Percentiles rank a stretch among this genome's conserved stretches.
Conservation (phyloP, 106 monocot genomes). For the Gastrodia elata region DNA sequence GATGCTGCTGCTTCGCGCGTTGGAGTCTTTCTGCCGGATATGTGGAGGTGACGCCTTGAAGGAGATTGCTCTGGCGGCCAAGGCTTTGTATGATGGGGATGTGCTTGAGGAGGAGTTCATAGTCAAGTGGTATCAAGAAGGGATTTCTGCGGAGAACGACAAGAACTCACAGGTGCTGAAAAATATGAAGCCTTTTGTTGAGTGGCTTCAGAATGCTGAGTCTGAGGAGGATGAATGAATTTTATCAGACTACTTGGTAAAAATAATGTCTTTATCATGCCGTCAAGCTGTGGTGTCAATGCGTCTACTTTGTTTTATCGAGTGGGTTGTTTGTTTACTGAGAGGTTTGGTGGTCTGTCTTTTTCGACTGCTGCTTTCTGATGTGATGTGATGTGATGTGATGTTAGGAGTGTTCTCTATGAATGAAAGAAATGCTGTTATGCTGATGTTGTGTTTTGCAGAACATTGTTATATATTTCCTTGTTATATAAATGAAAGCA, state of each 20-base stretch:
- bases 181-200: slow-evolving; percentile 74
- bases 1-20: slow-evolving; percentile 43
- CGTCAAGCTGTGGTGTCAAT: not conserved
- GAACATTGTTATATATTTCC: too few relatives aligned
- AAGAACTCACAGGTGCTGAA: slow-evolving; percentile 41
- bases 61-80: slow-evolving; percentile 55
- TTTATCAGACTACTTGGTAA: too few relatives aligned
- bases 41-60: slow-evolving; percentile 49
- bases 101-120: slow-evolving; percentile 68
- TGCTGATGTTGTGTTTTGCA: not conserved
- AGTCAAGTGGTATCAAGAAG: slow-evolving; percentile 59
- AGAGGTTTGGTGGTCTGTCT: too few relatives aligned
- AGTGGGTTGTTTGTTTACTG: not conserved
- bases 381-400: too few relatives aligned
- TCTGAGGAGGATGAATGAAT: slow-evolving; percentile 39
- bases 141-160: slow-evolving; percentile 14
- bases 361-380: too few relatives aligned
- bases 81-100: slow-evolving; percentile 68
- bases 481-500: too few relatives aligned
- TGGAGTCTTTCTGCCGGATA: slow-evolving; percentile 46
- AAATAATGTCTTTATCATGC: not conserved
- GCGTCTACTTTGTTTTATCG: not conserved
- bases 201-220: slow-evolving; percentile 77
- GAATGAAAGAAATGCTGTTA: not conserved
- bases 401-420: not conserved